These are phyloP conservation scores for Wilhelminamyces savonicus DNA, from an alignment of 805 yeast genomes.

Conservation along the genomic window DNA sequence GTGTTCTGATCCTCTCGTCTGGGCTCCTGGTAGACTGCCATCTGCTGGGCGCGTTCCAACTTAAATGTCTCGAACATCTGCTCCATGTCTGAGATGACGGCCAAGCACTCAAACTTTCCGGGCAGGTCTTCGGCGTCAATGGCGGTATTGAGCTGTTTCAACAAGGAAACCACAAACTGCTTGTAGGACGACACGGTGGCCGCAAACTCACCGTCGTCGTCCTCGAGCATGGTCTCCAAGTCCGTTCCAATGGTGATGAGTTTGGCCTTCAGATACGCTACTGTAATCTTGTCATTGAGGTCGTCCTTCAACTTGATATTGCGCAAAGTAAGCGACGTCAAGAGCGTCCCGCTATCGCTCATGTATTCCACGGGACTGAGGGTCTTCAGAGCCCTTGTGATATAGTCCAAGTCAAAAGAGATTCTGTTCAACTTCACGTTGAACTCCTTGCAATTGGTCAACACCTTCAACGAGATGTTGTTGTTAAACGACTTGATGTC, in stretches of 20 bases:
- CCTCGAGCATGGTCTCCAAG: slow-evolving; percentile 42
- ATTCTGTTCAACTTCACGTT: slow-evolving; percentile 36
- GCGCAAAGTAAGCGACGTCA: slow-evolving; percentile 39
- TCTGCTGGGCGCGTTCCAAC: slow-evolving; percentile 23
- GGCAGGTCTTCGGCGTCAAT: slow-evolving; percentile 48
- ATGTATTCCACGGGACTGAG: slow-evolving; percentile 42
- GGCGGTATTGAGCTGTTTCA: slow-evolving; percentile 52
- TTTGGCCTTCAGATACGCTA: slow-evolving; percentile 60
- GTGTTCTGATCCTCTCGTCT: too few species aligned
- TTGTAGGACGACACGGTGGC: slow-evolving; percentile 42
- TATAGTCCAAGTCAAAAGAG: slow-evolving; percentile 40
- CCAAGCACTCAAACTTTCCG: slow-evolving; percentile 60
- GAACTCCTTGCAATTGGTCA: slow-evolving; percentile 43
- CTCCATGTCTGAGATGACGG: slow-evolving; percentile 64
- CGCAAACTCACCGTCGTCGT: slow-evolving; percentile 25
- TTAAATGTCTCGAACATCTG: slow-evolving; percentile 59
- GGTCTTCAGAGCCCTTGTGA: slow-evolving; percentile 36
- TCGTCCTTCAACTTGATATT: slow-evolving; percentile 45
- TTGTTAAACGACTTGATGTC: slow-evolving; percentile 38
- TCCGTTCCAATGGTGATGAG: slow-evolving; percentile 61
- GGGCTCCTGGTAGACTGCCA: slow-evolving; percentile 2
- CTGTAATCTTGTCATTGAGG: slow-evolving; percentile 46
- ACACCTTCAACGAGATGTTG: slow-evolving; percentile 49
- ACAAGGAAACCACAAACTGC: slow-evolving; percentile 49
- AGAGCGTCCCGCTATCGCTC: slow-evolving; percentile 46